These are phyloP conservation scores for Malassezia pachydermatis DNA, from an alignment of 1,284 basidiomycete genomes.

Conservation along the genomic window DNA sequence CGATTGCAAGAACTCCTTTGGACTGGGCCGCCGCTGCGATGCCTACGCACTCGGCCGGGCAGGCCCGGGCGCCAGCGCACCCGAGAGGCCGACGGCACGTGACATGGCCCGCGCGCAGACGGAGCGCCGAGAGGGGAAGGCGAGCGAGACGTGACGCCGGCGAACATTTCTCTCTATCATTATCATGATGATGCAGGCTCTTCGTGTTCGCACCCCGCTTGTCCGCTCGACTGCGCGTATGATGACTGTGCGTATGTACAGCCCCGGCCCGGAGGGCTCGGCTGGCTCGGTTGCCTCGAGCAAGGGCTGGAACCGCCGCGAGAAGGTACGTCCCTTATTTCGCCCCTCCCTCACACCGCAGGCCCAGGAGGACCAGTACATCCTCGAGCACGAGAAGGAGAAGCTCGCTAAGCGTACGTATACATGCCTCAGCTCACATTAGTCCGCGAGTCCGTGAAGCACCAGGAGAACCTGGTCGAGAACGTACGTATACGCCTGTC, in stretches of 20 bases:
- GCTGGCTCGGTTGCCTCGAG: constrained; percentile 30
- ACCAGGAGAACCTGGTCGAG: constrained; percentile 34
- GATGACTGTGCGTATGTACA: constrained; percentile 16
- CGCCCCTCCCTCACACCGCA: not conserved
- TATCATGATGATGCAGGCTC: constrained; percentile 9
- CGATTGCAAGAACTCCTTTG: no score
- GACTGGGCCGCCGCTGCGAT: no score
- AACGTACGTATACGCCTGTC: constrained; percentile 23
- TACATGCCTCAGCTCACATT: not conserved
- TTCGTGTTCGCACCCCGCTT: not conserved
- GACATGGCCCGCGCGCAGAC: constrained; percentile 1
- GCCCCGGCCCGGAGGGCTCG: constrained; percentile 23
- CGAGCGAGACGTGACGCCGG: no score
- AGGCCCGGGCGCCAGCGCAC: constrained; percentile 16
- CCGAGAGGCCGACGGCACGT: not conserved
- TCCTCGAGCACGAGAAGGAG: constrained; percentile 34
- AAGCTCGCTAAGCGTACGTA: constrained; percentile 32
- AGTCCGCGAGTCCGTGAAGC: constrained; percentile 29
- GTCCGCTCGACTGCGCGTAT: constrained; percentile 3
- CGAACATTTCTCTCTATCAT: no score
- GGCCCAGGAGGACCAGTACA: constrained; percentile 36
- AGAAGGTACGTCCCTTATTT: constrained; percentile 24
- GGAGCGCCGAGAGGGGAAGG: not conserved
- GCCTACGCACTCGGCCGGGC: constrained; percentile 14
- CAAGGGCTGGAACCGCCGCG: constrained; percentile 29